Base-by-base conservation (phyloP, 169 alveolate genomes). In the Eimeria maxima region DNA sequence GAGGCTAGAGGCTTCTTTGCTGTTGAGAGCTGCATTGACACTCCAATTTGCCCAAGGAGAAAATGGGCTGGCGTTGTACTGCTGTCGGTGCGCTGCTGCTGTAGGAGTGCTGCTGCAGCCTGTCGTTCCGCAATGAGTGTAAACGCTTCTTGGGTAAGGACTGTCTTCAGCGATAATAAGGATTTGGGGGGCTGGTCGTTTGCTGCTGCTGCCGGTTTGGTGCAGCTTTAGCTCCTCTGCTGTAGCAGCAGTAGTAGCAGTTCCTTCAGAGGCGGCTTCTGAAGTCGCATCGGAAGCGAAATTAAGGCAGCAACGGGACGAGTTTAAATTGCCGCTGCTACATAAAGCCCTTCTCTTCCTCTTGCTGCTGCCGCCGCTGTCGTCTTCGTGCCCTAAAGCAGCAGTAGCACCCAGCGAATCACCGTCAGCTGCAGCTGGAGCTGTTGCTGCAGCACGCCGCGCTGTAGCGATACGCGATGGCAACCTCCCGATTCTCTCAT, bases 21-120 rank as follows among this genome's bases (percentile, higher is more conserved):
- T 53, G 90, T 24, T 20, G 47, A 81, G 90, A 81, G 90, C 90
- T 81, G 90, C 90, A 47, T 55, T 33, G 90, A 81, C 90, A 47
- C 90, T 81, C 90, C 90, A 81, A 38, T 24, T 4, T 1, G 73
- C 90, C 44, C 4, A 81, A 24, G 90, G 90, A 14, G 90, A 81
- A 57, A 81, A 81, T 45, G 90, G 90, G 50, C 90, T 81, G 73
- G 90, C 4, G 42, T 38, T 27, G 45, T 81, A 81, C 22, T 81
- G 67, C 73, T 20, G n/a, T 14, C 33, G 67, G n/a, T 50, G 67
- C 50, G 63, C 71, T 45, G 90, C 69, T 81, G 45, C 73, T 81
- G 90, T 53, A 50, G 71, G 53, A 50, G 90, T 42, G 47, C 63
- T 42, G 69, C 45, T 81, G 90, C 90, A n/a, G 90, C 73, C 47